Percentiles rank a stretch among this genome's conserved stretches.
Conservation (phyloP, 2,329 filamentous ascomycete genomes). For the Calonectria pseudoturangicola region DNA sequence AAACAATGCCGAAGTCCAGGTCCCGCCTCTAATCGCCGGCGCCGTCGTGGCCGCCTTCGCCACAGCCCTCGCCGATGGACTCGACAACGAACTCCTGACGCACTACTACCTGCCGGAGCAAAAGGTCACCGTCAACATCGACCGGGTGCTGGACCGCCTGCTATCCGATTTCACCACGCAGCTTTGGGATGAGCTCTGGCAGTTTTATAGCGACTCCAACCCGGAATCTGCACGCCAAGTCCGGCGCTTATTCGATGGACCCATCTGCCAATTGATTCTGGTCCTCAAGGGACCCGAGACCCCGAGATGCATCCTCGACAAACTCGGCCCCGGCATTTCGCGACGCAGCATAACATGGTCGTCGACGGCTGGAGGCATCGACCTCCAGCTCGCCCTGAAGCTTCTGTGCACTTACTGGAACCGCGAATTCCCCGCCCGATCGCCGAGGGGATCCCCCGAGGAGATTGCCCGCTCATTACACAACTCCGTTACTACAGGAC, state of each 20-base stretch:
- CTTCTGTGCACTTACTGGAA: conserved; percentile 61
- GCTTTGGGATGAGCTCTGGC: conserved; percentile 62
- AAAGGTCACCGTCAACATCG: conserved; percentile 59
- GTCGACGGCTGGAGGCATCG: conserved; percentile 56
- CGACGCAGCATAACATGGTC: conserved; percentile 59
- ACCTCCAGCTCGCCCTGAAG: conserved; percentile 59
- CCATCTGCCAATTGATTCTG: conserved; percentile 61
- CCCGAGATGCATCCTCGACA: conserved; percentile 59
- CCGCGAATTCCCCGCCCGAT: conserved; percentile 58
- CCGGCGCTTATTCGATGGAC: conserved; percentile 60
- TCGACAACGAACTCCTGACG: conserved; percentile 61
- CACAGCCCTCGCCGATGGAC: conserved; percentile 57
- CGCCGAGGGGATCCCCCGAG: conserved; percentile 58
- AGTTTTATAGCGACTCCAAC: conserved; percentile 57
- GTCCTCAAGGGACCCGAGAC: conserved; percentile 62
- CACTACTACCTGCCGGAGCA: conserved; percentile 61
- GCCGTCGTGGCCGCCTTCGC: conserved; percentile 60
- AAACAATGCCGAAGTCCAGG: conserved; percentile 57
- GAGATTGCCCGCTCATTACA: conserved; percentile 59
- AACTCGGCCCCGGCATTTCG: conserved; percentile 60
- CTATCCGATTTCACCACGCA: conserved; percentile 57
- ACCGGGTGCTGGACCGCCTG: conserved; percentile 60
- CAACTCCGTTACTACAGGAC: conserved; percentile 55
- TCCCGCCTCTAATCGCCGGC: conserved; percentile 61
- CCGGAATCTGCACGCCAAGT: conserved; percentile 57